Percentiles rank a stretch among this genome's conserved stretches.
phyloP scores from a whole-genome alignment of 176 grass and related monocot genomes.

The Puccinellia tenuiflora region DNA sequence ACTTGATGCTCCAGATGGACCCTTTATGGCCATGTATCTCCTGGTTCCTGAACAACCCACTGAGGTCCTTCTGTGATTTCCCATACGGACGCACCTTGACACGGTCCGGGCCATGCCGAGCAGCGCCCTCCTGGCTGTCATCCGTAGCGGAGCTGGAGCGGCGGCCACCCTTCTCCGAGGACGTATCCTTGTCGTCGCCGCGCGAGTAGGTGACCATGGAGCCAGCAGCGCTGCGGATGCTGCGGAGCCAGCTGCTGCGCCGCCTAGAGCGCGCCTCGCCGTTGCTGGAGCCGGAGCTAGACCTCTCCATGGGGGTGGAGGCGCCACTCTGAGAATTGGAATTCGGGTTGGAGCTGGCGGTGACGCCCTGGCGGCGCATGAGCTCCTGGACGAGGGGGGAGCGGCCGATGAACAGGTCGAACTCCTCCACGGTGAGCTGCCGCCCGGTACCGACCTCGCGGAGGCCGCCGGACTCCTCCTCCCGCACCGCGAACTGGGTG shows the following conservation, averaged over 20 bases:
- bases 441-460: conserved; percentile 87
- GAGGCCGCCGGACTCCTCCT: conserved; percentile 46
- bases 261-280: conserved; percentile 42
- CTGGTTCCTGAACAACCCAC: conserved; percentile 76
- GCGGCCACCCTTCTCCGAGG: conserved; percentile 69
- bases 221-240: conserved; percentile 49
- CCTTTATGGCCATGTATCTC: conserved; percentile 80
- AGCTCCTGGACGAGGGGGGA: conserved; percentile 95
- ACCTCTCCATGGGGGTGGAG: conserved; percentile 33
- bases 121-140: conserved; percentile 68
- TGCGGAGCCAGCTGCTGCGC: conserved; percentile 63
- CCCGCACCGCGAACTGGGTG: conserved; percentile 67
- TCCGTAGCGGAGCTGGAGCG: conserved; percentile 78
- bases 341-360: conserved; percentile 4
- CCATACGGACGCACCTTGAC: conserved; percentile 74
- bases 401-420: conserved; percentile 70
- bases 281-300: conserved; percentile 46
- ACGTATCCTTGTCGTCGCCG: conserved; percentile 69
- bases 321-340: conserved; percentile 41
- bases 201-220: conserved; percentile 41
- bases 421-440: conserved; percentile 81
- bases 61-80: conserved; percentile 78
- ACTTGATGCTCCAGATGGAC: conserved; percentile 88
- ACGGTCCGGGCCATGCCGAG: conserved; percentile 45
- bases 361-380: conserved; percentile 63